phyloP scores from a whole-genome alignment of 441 rosid species.

The Francoa sonchifolia region DNA sequence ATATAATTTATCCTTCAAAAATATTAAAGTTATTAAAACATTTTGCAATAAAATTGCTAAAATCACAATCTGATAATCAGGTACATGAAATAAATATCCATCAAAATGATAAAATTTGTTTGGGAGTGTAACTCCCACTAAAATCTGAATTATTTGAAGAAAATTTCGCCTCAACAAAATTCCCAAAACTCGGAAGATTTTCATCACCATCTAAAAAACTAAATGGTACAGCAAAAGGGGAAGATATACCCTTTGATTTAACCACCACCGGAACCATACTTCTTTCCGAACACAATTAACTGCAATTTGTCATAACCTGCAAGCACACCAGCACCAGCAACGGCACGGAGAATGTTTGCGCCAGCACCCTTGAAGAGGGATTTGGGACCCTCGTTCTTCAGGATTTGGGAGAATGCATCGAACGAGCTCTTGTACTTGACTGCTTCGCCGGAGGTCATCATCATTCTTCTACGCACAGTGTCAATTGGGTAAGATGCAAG shows the following conservation, averaged over 20 bases:
- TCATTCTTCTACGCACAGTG: slow-evolving; percentile 59
- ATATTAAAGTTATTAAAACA: no score
- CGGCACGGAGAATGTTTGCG: slow-evolving; percentile 49
- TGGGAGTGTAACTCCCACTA: slow-evolving; percentile 15
- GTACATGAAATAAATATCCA: slow-evolving; percentile 19
- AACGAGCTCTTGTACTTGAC: slow-evolving; percentile 49
- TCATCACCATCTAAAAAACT: slow-evolving; percentile 31
- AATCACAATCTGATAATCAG: no score
- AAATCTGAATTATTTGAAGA: slow-evolving; percentile 22
- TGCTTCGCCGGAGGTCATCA: slow-evolving; percentile 59
- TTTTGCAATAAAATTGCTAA: no score
- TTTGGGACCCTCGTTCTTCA: slow-evolving; percentile 49
- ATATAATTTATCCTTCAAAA: no score
- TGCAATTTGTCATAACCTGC: slow-evolving; percentile 56
- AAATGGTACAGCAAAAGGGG: slow-evolving; percentile 1
- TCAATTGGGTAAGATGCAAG: slow-evolving; percentile 56
- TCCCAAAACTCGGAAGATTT: slow-evolving; percentile 15
- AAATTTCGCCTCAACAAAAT: slow-evolving; percentile 15
- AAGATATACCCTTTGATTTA: slow-evolving; percentile 12
- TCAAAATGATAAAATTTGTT: slow-evolving; percentile 17
- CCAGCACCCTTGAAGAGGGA: slow-evolving; percentile 61
- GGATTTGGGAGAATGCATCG: slow-evolving; percentile 39
- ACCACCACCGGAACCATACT: slow-evolving; percentile 44
- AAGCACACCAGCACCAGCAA: slow-evolving; percentile 62
- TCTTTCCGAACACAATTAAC: slow-evolving; percentile 44